These are phyloP conservation scores for Ophiocordyceps camponoti-leonardi DNA, from an alignment of 2,329 filamentous ascomycete species.

Conservation along the genomic window DNA sequence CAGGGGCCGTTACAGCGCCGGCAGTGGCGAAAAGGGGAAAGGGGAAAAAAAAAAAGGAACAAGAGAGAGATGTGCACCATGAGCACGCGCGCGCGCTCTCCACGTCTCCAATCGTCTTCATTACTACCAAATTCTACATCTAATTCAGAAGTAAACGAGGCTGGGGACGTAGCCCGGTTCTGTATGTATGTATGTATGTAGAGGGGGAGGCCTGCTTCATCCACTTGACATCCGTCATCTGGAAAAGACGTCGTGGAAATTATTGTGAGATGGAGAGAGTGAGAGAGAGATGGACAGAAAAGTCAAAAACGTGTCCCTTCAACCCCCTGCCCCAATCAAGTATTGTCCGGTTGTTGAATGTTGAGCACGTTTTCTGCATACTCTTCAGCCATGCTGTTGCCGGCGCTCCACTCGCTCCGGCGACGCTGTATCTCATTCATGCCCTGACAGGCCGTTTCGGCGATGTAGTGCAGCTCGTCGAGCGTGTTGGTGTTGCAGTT, in stretches of 20 bases:
- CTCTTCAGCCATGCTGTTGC: constrained; percentile 13
- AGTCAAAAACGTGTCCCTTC: background rate
- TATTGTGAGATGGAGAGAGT: background rate
- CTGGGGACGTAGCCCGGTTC: background rate
- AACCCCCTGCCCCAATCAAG: background rate
- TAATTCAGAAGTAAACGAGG: background rate
- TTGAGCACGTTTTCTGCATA: constrained; percentile 13
- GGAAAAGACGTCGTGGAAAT: background rate
- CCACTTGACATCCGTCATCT: background rate
- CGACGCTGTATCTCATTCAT: constrained; percentile 24
- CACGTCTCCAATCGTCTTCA: background rate
- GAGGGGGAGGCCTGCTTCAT: background rate
- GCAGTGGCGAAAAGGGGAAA: background rate
- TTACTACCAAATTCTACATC: background rate
- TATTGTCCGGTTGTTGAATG: constrained; percentile 2
- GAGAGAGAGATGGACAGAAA: background rate
- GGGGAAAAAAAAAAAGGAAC: too few species aligned
- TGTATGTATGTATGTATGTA: too few species aligned
- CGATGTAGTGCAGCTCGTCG: constrained; percentile 25
- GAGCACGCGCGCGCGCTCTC: background rate
- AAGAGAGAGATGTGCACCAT: too few species aligned
- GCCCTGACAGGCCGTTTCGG: constrained; percentile 23
- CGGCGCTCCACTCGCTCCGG: constrained; percentile 12
- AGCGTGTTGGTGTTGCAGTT: constrained; percentile 26
- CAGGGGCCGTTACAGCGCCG: background rate